Percentiles rank a stretch among this genome's conserved stretches.
These are phyloP conservation scores for Aquilaria yunnanensis DNA, from an alignment of 345 rosid species.

Conservation along the genomic window DNA sequence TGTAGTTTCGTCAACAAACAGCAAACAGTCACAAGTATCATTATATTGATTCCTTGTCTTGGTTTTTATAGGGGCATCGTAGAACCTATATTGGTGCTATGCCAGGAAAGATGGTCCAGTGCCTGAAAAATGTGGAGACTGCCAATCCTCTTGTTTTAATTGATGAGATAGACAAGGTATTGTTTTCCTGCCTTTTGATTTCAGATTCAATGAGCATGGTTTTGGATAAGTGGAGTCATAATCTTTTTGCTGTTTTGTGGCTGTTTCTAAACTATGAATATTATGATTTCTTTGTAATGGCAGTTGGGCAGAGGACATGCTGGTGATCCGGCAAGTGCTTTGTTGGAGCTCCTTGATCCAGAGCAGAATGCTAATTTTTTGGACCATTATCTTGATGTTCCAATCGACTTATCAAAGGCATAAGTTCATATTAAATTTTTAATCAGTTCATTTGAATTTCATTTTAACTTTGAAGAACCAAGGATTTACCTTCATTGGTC, in stretches of 20 bases:
- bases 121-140: slow-evolving; percentile 96
- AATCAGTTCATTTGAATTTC: too few species aligned
- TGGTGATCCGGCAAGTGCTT: slow-evolving; percentile 99
- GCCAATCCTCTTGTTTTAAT: slow-evolving; percentile 98
- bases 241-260: not conserved
- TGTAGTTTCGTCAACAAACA: slow-evolving; percentile 5
- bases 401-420: slow-evolving; percentile 95
- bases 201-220: slow-evolving; percentile 4
- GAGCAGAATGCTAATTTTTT: slow-evolving; percentile 99
- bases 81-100: slow-evolving; percentile 98
- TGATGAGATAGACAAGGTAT: slow-evolving; percentile 99
- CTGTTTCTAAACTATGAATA: not conserved
- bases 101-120: slow-evolving; percentile 99
- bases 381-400: slow-evolving; percentile 97
- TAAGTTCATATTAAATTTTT: too few species aligned
- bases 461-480: too few species aligned
- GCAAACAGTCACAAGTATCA: not conserved
- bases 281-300: slow-evolving; percentile 7
- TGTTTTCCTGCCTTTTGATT: not conserved
- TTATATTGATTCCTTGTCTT: slow-evolving; percentile 5
- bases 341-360: slow-evolving; percentile 98
- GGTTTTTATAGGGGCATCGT: slow-evolving; percentile 80
- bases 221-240: slow-evolving; percentile 3
- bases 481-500: too few species aligned
- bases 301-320: slow-evolving; percentile 98